Percentiles rank a stretch among this genome's conserved stretches.
phyloP scores from a whole-genome alignment of 768 basidiomycete genomes.

The Gloeopeniophorella convolvens region DNA sequence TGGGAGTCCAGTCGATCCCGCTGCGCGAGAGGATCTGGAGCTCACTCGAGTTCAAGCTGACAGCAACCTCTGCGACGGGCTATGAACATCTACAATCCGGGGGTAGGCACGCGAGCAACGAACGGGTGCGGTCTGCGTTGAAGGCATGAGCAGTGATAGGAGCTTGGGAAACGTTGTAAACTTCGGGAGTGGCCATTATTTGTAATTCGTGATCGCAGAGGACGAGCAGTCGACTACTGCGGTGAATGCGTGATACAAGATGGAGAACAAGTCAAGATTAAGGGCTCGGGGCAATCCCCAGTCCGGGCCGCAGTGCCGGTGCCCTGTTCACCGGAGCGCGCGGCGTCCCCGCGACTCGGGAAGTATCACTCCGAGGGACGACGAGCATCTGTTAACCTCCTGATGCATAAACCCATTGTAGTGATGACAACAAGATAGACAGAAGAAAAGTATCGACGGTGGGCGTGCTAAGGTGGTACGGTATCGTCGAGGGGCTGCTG shows the following conservation, averaged over 20 bases:
- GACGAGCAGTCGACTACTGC: constrained; percentile 88
- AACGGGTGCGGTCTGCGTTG: constrained; percentile 81
- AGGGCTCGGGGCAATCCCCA: too few relatives aligned
- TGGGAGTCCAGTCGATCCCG: constrained; percentile 61
- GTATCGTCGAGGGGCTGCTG: constrained; percentile 18
- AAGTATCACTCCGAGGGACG: too few relatives aligned
- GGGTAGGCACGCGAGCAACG: constrained; percentile 30
- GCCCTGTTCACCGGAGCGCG: too few relatives aligned
- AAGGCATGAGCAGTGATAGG: constrained; percentile 90
- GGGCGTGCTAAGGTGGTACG: constrained; percentile 19
- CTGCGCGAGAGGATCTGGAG: constrained; percentile 70
- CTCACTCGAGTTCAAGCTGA: constrained; percentile 87
- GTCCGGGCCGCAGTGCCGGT: too few relatives aligned
- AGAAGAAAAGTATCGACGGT: too few relatives aligned
- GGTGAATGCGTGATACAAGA: background rate
- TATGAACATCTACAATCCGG: constrained; percentile 10
- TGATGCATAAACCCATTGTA: background rate
- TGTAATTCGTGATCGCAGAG: constrained; percentile 36
- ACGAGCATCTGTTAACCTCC: too few relatives aligned
- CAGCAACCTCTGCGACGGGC: constrained; percentile 65
- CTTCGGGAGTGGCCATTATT: constrained; percentile 65
- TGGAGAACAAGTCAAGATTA: too few relatives aligned
- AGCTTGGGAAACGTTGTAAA: constrained; percentile 69
- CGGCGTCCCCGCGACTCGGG: too few relatives aligned
- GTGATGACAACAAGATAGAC: background rate